Evolutionary conservation across 768 basidiomycete species (phyloP).

Genomic region (Collybia sordida): DNA sequence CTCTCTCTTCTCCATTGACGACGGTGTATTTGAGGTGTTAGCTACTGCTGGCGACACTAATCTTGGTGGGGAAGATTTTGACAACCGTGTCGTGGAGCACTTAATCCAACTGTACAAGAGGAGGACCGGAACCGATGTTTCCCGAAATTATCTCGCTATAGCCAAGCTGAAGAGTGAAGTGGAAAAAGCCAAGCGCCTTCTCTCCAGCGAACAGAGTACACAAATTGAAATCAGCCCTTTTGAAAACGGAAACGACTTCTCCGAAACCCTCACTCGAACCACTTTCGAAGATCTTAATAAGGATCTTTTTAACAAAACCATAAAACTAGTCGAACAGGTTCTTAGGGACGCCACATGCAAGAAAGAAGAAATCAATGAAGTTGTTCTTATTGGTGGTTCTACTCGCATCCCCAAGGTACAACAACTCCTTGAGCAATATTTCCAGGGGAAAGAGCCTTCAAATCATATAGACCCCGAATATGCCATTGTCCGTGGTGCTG

Average conservation of each 20-base stretch:
- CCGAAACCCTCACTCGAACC: constrained; percentile 84
- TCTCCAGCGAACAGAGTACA: constrained; percentile 86
- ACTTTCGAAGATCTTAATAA: constrained; percentile 62
- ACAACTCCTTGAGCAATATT: constrained; percentile 65
- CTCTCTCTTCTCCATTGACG: constrained; percentile 90
- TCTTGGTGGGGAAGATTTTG: constrained; percentile 95
- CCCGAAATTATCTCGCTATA: constrained; percentile 76
- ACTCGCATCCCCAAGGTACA: constrained; percentile 73
- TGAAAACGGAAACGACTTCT: constrained; percentile 95
- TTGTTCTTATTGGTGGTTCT: constrained; percentile 56
- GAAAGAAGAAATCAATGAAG: constrained; percentile 95
- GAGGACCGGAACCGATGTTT: constrained; percentile 85
- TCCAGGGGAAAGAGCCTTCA: constrained; percentile 60
- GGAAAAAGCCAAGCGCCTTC: constrained; percentile 92
- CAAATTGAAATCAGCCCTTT: constrained; percentile 94
- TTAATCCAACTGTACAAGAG: constrained; percentile 89
- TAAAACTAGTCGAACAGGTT: constrained; percentile 99
- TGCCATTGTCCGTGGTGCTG: constrained; percentile 73
- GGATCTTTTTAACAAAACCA: constrained; percentile 98
- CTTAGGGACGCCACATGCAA: constrained; percentile 96
- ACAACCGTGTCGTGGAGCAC: constrained; percentile 90
- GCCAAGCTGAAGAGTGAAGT: constrained; percentile 92
- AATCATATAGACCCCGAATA: constrained; percentile 72
- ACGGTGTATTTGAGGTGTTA: constrained; percentile 88
- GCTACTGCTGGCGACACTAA: constrained; percentile 94